phyloP scores from a whole-genome alignment of 306 rosid genomes.

The Ormosia semicastrata region DNA sequence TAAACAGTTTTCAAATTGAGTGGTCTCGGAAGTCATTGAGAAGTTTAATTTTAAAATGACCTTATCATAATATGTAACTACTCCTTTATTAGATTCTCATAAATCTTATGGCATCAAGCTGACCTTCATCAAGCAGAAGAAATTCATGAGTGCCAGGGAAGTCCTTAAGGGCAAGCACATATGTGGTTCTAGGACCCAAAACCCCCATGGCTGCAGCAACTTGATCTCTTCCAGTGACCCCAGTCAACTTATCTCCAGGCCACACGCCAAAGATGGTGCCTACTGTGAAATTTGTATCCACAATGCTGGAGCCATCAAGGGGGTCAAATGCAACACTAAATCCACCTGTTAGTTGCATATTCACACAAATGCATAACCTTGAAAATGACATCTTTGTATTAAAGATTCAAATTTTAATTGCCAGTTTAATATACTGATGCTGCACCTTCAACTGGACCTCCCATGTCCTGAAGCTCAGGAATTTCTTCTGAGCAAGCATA shows the following conservation, averaged over 20 bases:
- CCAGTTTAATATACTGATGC: neutral
- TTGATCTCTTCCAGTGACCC: constrained; percentile 89
- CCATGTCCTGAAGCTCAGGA: constrained; percentile 99
- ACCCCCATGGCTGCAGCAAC: constrained; percentile 99
- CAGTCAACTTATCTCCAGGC: constrained; percentile 97
- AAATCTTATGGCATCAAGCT: neutral
- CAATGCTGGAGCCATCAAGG: constrained; percentile 97
- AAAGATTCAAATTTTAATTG: neutral
- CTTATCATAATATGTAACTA: neutral
- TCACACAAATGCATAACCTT: constrained; percentile 21
- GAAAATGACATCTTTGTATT: neutral
- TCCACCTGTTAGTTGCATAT: constrained; percentile 66
- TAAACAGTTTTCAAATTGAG: neutral
- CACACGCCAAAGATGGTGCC: constrained; percentile 98
- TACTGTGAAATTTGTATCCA: constrained; percentile 96
- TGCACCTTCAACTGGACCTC: constrained; percentile 92
- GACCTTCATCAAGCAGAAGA: constrained; percentile 96
- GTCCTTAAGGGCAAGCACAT: constrained; percentile 85
- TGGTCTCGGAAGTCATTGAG: neutral
- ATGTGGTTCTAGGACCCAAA: constrained; percentile 94
- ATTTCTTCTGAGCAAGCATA: constrained; percentile 96
- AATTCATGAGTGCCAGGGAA: constrained; percentile 95
- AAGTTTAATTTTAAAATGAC: neutral
- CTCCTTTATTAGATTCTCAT: neutral
- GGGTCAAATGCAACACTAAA: constrained; percentile 99